Evolutionary conservation across 179 eudicot genomes (phyloP).

Genomic region (Sideroxylon spinosum): DNA sequence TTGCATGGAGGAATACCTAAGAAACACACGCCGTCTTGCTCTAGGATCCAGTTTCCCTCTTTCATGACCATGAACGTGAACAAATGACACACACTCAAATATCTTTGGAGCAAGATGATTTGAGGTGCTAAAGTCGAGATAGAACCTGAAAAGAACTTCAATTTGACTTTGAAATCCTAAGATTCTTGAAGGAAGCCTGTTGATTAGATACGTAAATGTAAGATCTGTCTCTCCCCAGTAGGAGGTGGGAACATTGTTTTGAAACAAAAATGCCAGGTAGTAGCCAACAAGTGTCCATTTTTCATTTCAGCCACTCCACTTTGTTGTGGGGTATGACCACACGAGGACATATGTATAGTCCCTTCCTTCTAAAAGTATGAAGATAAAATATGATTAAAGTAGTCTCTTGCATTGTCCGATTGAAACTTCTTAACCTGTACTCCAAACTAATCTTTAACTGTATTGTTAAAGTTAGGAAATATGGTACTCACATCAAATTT

Average conservation of each 20-base stretch:
- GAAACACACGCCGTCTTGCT: no score
- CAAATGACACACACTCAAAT: not conserved
- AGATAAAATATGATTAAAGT: not conserved
- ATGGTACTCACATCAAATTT: no score
- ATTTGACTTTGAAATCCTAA: not conserved
- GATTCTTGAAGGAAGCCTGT: not conserved
- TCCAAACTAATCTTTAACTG: no score
- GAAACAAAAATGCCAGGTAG: no score
- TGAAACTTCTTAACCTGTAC: no score
- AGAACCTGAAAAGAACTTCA: not conserved
- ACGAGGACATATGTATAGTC: not conserved
- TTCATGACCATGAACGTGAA: no score
- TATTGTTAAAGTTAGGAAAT: no score
- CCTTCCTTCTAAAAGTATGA: not conserved
- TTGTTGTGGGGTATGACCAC: not conserved
- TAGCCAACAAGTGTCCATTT: not conserved
- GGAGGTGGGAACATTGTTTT: not conserved
- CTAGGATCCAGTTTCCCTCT: no score
- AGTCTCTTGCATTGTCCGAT: not conserved
- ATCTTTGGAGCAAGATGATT: not conserved
- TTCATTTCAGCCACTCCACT: no score
- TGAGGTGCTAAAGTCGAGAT: not conserved
- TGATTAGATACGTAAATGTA: not conserved
- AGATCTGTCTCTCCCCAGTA: not conserved
- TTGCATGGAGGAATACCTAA: no score